Evolutionary conservation across 1,284 basidiomycete species (phyloP), one percentile per base, ranked within the genome.

Genomic region (Heimioporus retisporus): DNA sequence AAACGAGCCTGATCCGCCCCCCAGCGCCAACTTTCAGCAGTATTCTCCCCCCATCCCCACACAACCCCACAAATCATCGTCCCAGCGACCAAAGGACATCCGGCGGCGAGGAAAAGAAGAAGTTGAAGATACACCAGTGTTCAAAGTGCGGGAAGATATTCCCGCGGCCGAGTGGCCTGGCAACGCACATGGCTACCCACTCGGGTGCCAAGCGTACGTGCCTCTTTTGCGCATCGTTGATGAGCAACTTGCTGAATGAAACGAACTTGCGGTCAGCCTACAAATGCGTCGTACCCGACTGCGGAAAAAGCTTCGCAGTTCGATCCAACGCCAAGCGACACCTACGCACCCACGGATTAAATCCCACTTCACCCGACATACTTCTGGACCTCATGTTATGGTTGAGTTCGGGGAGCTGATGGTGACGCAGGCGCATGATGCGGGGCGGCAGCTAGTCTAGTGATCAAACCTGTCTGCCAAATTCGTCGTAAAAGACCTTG

Each of bases 131-230:
- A 83, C 86, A 88, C 66, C 73, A 80, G 64, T 89, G 89, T 69
- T 73, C 76, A 40, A 78, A 86, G 2, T 91, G 89, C 75, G 75
- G 81, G 6, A 91, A 91, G 76, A 70, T 79, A 61, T 91, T 91
- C 72, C 88, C 88, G 42, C 82, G 90, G 66, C 90, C 90, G 6
- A 89, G 88, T 61, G 88, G 88, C 18, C 80, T 92, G 55, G 80
- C 80, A 48, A 90, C 90, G 4, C 91, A 92, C 71, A 90, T 90
- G 89, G 87, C 89, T 60, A 86, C 85, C 7, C 90, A 92, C 71
- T 88, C 85, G 7, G 89, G 91, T 21, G 84, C 83, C 10, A 89
- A 85, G 75, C 90, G 90, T 91, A 77, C 68, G 82, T 80, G 35
- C 35, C 21, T 35, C 55, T 28, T 28, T 28, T 28, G 44, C 23